Evolutionary conservation across 306 rosid genomes (phyloP), one percentile per base, ranked within the genome.

Genomic region (Trifolium dubium): DNA sequence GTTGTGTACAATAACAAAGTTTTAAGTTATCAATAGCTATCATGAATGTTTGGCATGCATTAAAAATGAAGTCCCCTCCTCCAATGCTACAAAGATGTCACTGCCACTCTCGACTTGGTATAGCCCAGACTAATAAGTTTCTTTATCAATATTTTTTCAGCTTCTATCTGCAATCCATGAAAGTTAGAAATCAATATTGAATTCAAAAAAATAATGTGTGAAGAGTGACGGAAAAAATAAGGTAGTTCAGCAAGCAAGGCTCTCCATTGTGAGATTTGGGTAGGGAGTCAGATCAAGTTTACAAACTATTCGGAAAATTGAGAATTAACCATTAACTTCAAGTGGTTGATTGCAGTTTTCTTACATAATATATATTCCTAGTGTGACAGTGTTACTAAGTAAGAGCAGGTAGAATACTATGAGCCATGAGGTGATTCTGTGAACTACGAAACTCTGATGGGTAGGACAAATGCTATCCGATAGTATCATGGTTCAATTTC

Each of bases 121-220:
- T 88, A 89, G 56, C 97, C 93, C 34, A 94, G 84, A 62, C 71
- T 79, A 66, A 82, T 78, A 73, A 94, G 89, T 86, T 85, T 94
- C 75, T 81, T 89, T 54, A 89, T 74, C 90, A 94, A 83, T 64
- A 89, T 64, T 66, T 94, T 94, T 82, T 89, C 99, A 81, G 96
- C 99, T 69, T 84, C 88, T 11, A 78, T 88, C 97, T 94, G 85
- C 67, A 70, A 83, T 55, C 70, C 84, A 58, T 15, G 65, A 31
- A 72, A 46, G 50, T 63, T 8, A 65, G 74, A 70, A 79, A 63
- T 40, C 53, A 53, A 43, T 29, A n/a, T 3, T 15, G 40, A 53
- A 39, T 17, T 64, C 9, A 39, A 7, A 55, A 47, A 69, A 44
- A 41, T 29, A 17, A 69, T 64, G 31, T 10, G 39, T 2, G 69